Conservation (phyloP, 2,329 filamentous ascomycete genomes). For the Fusarium proliferatum region DNA sequence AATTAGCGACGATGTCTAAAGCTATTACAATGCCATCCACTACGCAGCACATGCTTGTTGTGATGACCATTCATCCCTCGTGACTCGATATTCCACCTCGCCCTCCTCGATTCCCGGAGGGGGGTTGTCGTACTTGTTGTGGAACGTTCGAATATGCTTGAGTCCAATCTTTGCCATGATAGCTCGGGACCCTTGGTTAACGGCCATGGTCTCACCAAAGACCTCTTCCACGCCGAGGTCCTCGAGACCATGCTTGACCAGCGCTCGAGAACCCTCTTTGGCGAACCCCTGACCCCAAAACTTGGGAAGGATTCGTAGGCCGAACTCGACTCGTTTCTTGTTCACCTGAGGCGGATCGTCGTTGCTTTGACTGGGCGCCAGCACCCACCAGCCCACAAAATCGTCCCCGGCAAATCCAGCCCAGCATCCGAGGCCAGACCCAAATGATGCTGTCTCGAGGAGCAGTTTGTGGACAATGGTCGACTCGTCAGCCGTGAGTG, state of each 20-base stretch:
- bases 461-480: conserved; percentile 39
- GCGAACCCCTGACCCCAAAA: conserved; percentile 48
- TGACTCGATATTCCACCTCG: conserved; percentile 43
- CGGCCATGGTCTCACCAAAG: conserved; percentile 47
- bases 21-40: neutral
- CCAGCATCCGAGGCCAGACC: conserved; percentile 39
- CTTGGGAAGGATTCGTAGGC: conserved; percentile 43
- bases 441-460: conserved; percentile 35
- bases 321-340: conserved; percentile 40
- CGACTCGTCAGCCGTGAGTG: conserved; percentile 31
- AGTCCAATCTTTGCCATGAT: conserved; percentile 36
- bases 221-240: conserved; percentile 42
- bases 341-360: conserved; percentile 15
- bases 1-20: neutral
- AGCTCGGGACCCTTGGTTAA: conserved; percentile 45
- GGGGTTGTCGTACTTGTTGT: conserved; percentile 42
- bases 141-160: conserved; percentile 39
- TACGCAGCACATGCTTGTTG: conserved; percentile 18
- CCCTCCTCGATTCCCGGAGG: conserved; percentile 43
- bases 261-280: conserved; percentile 46
- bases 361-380: conserved; percentile 39
- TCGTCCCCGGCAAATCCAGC: conserved; percentile 37
- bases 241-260: conserved; percentile 46
- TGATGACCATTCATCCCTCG: conserved; percentile 34
- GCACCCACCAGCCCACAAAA: conserved; percentile 48